These are phyloP conservation scores for Calonectria montana DNA, from an alignment of 2,329 filamentous ascomycete genomes.

Conservation along the genomic window DNA sequence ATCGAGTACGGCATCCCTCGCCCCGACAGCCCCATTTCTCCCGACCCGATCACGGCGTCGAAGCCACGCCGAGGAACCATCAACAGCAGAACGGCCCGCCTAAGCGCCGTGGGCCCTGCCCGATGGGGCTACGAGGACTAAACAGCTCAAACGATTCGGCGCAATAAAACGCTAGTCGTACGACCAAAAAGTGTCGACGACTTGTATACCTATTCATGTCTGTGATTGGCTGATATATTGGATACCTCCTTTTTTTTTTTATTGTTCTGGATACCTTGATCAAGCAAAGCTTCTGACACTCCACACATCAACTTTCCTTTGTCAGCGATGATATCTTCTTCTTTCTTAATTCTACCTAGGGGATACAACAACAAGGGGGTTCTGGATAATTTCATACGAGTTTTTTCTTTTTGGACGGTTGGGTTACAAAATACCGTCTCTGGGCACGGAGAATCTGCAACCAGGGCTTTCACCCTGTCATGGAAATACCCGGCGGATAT, in stretches of 20 bases:
- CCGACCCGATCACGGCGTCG: slow-evolving; percentile 44
- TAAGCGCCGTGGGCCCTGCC: slow-evolving; percentile 47
- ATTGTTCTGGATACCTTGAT: slow-evolving; percentile 38
- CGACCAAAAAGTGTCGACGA: not conserved
- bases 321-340: slow-evolving; percentile 36
- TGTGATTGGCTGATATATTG: slow-evolving; percentile 15
- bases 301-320: slow-evolving; percentile 35
- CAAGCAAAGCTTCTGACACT: slow-evolving; percentile 32
- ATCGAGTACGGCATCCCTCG: slow-evolving; percentile 48
- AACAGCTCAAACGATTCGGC: not conserved
- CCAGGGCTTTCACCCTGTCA: slow-evolving; percentile 7
- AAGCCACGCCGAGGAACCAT: slow-evolving; percentile 39
- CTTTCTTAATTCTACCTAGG: slow-evolving; percentile 15
- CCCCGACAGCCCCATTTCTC: slow-evolving; percentile 56
- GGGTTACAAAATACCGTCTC: not conserved
- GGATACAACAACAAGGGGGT: slow-evolving; percentile 27
- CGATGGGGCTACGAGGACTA: slow-evolving; percentile 40
- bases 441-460: slow-evolving; percentile 4
- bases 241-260: slow-evolving; percentile 24
- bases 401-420: not conserved
- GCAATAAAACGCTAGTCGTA: not conserved
- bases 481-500: slow-evolving; percentile 22
- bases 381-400: slow-evolving; percentile 28
- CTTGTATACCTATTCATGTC: slow-evolving; percentile 21
- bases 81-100: slow-evolving; percentile 54